Percentiles rank a stretch among this genome's conserved stretches.
phyloP scores from a whole-genome alignment of 2,329 filamentous ascomycete genomes.

The Grosmannia penicillata region DNA sequence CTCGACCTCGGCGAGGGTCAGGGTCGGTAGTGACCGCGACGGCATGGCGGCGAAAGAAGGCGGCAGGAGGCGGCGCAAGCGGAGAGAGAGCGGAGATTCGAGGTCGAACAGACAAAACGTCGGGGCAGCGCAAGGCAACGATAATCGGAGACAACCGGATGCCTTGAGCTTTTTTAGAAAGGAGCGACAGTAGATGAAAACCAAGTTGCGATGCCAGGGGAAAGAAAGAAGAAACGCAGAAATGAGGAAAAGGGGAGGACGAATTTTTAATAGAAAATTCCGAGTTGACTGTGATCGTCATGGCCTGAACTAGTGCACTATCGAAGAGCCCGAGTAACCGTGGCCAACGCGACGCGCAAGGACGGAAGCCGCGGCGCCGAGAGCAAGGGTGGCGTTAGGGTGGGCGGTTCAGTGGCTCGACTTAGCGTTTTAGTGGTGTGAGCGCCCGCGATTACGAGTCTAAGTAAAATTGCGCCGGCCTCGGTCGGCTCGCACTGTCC shows the following conservation, averaged over 20 bases:
- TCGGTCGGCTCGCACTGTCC: not conserved
- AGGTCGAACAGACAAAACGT: not conserved
- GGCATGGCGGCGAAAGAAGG: slow-evolving; percentile 43
- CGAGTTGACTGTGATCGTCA: no score
- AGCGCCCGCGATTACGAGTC: no score
- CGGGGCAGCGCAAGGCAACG: not conserved
- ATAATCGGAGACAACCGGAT: not conserved
- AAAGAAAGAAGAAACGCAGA: not conserved
- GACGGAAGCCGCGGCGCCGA: not conserved
- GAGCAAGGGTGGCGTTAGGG: slow-evolving; percentile 1
- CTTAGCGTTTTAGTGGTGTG: no score
- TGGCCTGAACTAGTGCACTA: no score
- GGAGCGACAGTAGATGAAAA: not conserved
- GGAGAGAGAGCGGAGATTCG: not conserved
- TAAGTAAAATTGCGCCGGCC: not conserved
- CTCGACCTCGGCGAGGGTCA: slow-evolving; percentile 67
- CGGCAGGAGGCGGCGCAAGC: not conserved
- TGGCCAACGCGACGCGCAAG: slow-evolving; percentile 1
- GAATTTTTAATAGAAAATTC: not conserved
- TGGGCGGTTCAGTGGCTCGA: slow-evolving; percentile 2
- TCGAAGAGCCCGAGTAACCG: no score
- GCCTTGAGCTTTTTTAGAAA: not conserved
- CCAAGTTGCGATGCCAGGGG: not conserved
- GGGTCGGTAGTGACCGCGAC: slow-evolving; percentile 65
- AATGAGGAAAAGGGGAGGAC: not conserved